phyloP scores from a whole-genome alignment of 345 rosid species.

The Eucalyptus shirleyi region DNA sequence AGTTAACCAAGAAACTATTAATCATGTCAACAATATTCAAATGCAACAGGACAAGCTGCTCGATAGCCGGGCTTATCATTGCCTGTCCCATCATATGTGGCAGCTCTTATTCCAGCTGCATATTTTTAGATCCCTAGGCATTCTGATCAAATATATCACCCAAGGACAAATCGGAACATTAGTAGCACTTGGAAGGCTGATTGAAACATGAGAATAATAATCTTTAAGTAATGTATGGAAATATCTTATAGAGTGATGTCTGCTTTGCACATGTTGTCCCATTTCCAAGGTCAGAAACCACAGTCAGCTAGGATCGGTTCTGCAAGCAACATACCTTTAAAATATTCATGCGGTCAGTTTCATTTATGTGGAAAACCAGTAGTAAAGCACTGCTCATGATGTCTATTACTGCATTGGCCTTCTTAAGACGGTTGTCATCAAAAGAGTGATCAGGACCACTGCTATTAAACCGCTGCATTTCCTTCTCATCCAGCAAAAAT shows the following conservation, averaged over 20 bases:
- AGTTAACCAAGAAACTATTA: not conserved
- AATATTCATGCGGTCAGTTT: constrained; percentile 86
- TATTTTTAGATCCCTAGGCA: not conserved
- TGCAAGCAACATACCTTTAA: constrained; percentile 58
- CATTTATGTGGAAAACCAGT: constrained; percentile 75
- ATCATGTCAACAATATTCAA: not conserved
- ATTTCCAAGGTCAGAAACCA: not conserved
- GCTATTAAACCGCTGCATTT: constrained; percentile 40
- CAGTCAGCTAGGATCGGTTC: not conserved
- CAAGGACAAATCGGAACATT: not conserved
- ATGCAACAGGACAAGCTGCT: not conserved
- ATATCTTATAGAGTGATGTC: not conserved
- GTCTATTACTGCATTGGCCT: constrained; percentile 90
- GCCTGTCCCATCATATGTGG: not conserved
- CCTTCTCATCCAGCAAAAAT: constrained; percentile 83
- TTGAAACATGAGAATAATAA: not conserved
- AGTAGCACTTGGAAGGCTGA: not conserved
- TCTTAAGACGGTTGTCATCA: constrained; percentile 59
- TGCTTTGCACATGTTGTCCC: not conserved
- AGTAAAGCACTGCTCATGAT: constrained; percentile 90
- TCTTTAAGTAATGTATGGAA: not conserved
- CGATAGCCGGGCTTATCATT: not conserved
- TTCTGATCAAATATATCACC: not conserved
- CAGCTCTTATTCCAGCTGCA: not conserved
- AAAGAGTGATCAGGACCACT: constrained; percentile 20